Evolutionary conservation across 768 basidiomycete genomes (phyloP), one percentile per base, ranked within the genome.

Genomic region (Leccinum rimulosum): DNA sequence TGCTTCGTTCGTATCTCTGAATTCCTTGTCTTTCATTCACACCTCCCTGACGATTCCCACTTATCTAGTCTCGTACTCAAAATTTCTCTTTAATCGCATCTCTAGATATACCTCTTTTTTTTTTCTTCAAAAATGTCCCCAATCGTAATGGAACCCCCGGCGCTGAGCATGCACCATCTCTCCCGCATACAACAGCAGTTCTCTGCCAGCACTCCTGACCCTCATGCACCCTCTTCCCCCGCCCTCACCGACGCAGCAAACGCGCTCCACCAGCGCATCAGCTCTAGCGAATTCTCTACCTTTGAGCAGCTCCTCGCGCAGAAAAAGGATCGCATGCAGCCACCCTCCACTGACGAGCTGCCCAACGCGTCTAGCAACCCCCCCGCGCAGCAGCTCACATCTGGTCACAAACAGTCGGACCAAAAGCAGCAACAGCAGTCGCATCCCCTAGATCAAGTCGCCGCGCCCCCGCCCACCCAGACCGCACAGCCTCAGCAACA

Each of bases 81-180:
- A 56, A 63, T 11, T 61, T 52, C 56, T 48, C 43, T 67, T 64
- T 71, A 71, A 72, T 74, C 71, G 55, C 64, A 73, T 74, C 72
- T 64, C 68, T 73, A 70, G 62, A 68, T 71, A 60, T 36, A 64
- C 58, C 55, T 58, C 54, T 48, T 57, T 45, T 45, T 43, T 43
- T 48, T 56, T 45, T 45, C 19, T 19, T 58, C 61, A 69, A 71
- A 70, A 72, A 84, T 84, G 84, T 79, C 84, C 51, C 79, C 83
- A 69, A 80, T 85, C 69, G 78, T 84, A 62, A 76, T 86, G 64
- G 83, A 85, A 69, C 70, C 80, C 35, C 81, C 82, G 48, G 74
- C 79, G 33, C 66, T 83, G 66, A 79, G 74, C 73, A 78, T 84
- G 72, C 82, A 81, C 61, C 79, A 75, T 64, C 75, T 84, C 68